Evolutionary conservation across 1,139 yeast species (phyloP), one percentile per base, ranked within the genome.

Genomic region (Taphrina sp.): DNA sequence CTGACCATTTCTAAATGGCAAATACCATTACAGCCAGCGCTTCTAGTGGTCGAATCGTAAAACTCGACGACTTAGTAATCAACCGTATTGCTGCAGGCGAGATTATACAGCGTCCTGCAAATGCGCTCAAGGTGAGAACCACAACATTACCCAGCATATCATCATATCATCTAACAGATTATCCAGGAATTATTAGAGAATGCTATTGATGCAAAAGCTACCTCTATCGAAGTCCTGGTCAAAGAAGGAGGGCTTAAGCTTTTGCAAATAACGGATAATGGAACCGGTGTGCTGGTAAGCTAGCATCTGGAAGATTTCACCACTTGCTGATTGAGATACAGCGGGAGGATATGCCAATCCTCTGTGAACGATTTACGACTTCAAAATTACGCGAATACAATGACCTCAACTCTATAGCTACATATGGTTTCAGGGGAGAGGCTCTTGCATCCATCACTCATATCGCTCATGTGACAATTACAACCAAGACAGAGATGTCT

Each of bases 71-170:
- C 24, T 66, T 78, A 2, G 97, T 90, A 31, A 86, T 94, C 53
- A 90, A 88, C 68, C 78, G 84, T 59, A 92, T 94, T 26, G 98
- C 99, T 0, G 98, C 99, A 0, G 98, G 98, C 0, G 98, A 94
- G 71, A 88, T 94, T 70, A 87, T 94, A 59, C 78, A 90, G 33
- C 94, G 90, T 5, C 98, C 98, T 0, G 86, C 94, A 1, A 92
- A 92, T 58, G 95, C 87, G 0, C 69, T 87, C 20, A 80, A 82
- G 34, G 47, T 43, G 12, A 2, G 47, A 16, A 12, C 10, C 12
- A n/a, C n/a, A n/a, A n/a, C n/a, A n/a, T n/a, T n/a, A n/a, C n/a
- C n/a, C n/a, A n/a, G n/a, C n/a, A n/a, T n/a, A n/a, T n/a, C n/a
- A n/a, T n/a, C n/a, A n/a, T n/a, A n/a, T n/a, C n/a, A n/a, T n/a